Percentiles rank a stretch among this genome's conserved stretches.
phyloP scores from a whole-genome alignment of 148 eudicot species.

The Camellia japonica region DNA sequence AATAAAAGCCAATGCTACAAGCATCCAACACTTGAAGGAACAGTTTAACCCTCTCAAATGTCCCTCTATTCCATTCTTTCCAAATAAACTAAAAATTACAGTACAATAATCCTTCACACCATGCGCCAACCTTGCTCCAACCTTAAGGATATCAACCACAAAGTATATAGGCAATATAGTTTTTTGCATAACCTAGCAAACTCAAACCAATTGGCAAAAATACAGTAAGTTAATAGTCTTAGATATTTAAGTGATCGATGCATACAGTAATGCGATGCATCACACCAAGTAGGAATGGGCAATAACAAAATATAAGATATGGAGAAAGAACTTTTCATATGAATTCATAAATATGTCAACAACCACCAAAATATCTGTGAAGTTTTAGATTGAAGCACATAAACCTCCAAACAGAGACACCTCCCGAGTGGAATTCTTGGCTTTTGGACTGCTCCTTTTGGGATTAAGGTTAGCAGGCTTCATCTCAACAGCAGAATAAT shows the following conservation, averaged over 20 bases:
- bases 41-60: too few relatives aligned
- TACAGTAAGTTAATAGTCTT: background rate
- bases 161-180: background rate
- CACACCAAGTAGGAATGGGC: background rate
- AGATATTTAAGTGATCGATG: background rate
- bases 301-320: background rate
- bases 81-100: background rate
- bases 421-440: constrained; percentile 68
- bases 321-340: background rate
- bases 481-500: constrained; percentile 43
- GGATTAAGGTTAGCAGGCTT: constrained; percentile 50
- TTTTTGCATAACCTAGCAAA: background rate
- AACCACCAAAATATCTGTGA: background rate
- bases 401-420: constrained; percentile 84
- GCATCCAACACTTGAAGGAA: background rate
- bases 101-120: background rate
- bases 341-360: background rate
- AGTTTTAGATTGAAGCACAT: constrained; percentile 5
- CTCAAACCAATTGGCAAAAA: background rate
- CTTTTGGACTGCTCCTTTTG: constrained; percentile 78
- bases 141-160: background rate
- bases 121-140: background rate
- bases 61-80: background rate
- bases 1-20: background rate
- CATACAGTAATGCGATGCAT: background rate